A percentile compares a stretch with the other conserved stretches of the same genome.
Evolutionary conservation across 2,329 filamentous ascomycete genomes (phyloP).

Genomic region (Dactylellina cionopaga): DNA sequence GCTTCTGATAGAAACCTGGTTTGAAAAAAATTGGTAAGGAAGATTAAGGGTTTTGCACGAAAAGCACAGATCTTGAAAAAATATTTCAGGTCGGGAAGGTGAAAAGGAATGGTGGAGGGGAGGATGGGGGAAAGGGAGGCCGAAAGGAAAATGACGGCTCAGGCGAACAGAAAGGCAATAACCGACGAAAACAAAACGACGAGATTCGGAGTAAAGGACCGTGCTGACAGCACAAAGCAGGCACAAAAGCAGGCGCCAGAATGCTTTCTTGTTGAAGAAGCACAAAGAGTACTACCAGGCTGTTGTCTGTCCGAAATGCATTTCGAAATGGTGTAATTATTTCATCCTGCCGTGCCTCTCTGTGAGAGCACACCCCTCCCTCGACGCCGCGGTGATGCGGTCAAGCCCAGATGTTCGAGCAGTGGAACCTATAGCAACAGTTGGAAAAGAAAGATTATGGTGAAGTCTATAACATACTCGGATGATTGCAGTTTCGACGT

Average conservation of each 20-base stretch:
- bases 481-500: constrained; percentile 51
- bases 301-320: constrained; percentile 32
- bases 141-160: constrained; percentile 34
- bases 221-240: constrained; percentile 29
- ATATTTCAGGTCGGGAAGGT: constrained; percentile 35
- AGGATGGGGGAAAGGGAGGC: constrained; percentile 30
- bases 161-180: constrained; percentile 45
- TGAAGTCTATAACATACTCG: constrained; percentile 51
- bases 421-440: constrained; percentile 34
- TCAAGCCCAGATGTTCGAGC: constrained; percentile 23
- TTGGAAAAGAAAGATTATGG: constrained; percentile 22
- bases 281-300: constrained; percentile 38
- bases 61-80: constrained; percentile 34
- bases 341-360: constrained; percentile 38
- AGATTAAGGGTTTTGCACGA: constrained; percentile 14
- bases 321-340: constrained; percentile 36
- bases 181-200: constrained; percentile 41
- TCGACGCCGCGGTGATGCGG: constrained; percentile 39
- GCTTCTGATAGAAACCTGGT: constrained; percentile 2
- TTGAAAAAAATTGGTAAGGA: not conserved
- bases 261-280: constrained; percentile 39
- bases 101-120: constrained; percentile 21
- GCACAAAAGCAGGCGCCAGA: constrained; percentile 25
- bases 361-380: constrained; percentile 40
- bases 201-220: constrained; percentile 42